Evolutionary conservation across 306 rosid genomes (phyloP).

Genomic region (Cucumis melo): DNA sequence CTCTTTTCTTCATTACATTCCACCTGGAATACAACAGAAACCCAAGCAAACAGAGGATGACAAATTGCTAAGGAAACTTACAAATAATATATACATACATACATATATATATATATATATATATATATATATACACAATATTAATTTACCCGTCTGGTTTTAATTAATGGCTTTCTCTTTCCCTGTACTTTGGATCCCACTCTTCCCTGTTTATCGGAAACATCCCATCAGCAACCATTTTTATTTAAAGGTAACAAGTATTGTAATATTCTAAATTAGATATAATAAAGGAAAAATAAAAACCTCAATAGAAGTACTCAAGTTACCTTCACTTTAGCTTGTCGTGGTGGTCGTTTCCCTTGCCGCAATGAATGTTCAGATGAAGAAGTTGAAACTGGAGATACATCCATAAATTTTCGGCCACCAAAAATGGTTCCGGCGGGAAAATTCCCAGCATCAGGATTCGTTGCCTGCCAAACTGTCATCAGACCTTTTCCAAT

Average conservation of each 20-base stretch:
- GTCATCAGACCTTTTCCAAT: constrained; percentile 97
- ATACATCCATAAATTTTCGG: constrained; percentile 11
- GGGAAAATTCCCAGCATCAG: constrained; percentile 46
- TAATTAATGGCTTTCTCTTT: constrained; percentile 32
- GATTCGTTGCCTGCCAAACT: constrained; percentile 80
- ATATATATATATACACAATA: background rate
- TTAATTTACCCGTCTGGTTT: constrained; percentile 42
- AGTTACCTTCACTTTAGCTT: constrained; percentile 31
- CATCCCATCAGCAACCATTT: constrained; percentile 13
- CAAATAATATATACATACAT: background rate
- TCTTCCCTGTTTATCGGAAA: constrained; percentile 41
- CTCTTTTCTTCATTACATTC: constrained; percentile 21
- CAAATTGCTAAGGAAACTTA: background rate
- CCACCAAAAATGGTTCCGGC: constrained; percentile 29
- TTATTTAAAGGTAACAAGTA: constrained; percentile 2
- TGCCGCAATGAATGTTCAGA: constrained; percentile 12
- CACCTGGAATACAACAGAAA: constrained; percentile 34
- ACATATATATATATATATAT: too few species aligned
- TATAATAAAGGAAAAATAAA: background rate
- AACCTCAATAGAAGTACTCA: background rate
- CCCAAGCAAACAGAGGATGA: constrained; percentile 3
- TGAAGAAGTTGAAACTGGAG: constrained; percentile 20
- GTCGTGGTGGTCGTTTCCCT: constrained; percentile 31
- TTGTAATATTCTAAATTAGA: constrained; percentile 1
- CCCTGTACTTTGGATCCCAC: constrained; percentile 34